Evolutionary conservation across 208 protist species (phyloP), one percentile per base, ranked within the genome.

Genomic region (Leishmania turanica): DNA sequence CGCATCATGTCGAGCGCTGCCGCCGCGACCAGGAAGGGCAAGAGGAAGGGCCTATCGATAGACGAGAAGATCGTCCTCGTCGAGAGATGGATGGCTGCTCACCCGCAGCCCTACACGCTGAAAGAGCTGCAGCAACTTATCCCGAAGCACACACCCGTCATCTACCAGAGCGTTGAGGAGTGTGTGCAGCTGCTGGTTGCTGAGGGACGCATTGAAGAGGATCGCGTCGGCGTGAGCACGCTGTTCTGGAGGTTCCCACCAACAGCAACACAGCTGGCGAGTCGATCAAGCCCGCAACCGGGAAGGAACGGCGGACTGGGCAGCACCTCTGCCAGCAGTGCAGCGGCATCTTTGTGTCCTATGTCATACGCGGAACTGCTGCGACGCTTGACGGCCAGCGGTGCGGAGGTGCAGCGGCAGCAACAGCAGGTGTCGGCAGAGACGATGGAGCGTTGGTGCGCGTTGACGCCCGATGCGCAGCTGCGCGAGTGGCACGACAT

Each of bases 81-180:
- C 19, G 90, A 95, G 79, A 21, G 64, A 42, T 97, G 92, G 91
- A 91, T 95, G 51, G 37, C 82, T 13, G 56, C 71, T 1, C 90
- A 96, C 80, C 89, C 91, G 13, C 60, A 81, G 31, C 94, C 94
- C 15, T 96, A 94, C 88, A 95, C 92, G 11, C 78, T 97, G 47
- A 97, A 97, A 75, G 94, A 97, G 73, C 76, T 97, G 27, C 68
- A 88, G 64, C 68, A 80, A 7, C 72, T 89, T 31, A 76, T 97
- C 7, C 92, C 94, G 2, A 90, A 89, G 70, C 85, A 89, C 2
- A 97, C 92, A 0, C 91, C 91, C 37, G 93, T 97, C 45, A 94
- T 97, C 69, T 93, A 80, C 62, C 94, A 97, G 60, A 95, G 90
- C 69, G 82, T 97, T 31, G 90, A 96, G 79, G 91, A 96, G 86